Percentiles rank a stretch among this genome's conserved stretches.
Conservation (phyloP, 1,139 yeast species). For the Yamadazyma blattariae region DNA sequence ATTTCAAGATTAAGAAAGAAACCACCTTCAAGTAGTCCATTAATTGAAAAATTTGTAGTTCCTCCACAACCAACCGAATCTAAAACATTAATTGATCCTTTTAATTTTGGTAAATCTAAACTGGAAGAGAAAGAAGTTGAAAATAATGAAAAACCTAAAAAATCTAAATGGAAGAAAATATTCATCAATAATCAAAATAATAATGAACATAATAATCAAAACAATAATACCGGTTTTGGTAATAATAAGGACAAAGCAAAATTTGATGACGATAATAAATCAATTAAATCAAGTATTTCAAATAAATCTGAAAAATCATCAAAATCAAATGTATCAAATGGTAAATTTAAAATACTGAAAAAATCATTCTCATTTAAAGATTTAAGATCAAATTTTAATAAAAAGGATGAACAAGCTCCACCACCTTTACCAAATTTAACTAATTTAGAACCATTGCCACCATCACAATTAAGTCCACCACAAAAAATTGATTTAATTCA, state of each 20-base stretch:
- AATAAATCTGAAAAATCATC: conserved; percentile 7
- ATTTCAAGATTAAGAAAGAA: conserved; percentile 8
- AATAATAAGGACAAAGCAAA: conserved; percentile 4
- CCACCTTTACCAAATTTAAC: conserved; percentile 9
- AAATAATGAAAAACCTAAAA: neutral
- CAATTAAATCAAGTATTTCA: neutral
- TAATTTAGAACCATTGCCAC: conserved; percentile 8
- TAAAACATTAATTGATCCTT: neutral
- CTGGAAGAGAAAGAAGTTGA: neutral
- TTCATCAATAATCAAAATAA: too few species aligned
- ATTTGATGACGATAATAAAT: neutral
- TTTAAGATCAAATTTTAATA: conserved; percentile 12
- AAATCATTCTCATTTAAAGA: conserved; percentile 15
- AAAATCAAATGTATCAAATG: conserved; percentile 4
- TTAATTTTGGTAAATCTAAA: neutral
- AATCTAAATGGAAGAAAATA: too few species aligned
- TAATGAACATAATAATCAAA: too few species aligned
- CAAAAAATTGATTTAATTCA: neutral
- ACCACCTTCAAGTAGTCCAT: conserved; percentile 11
- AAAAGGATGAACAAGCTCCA: conserved; percentile 8
- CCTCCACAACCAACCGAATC: neutral
- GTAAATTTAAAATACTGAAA: conserved; percentile 8
- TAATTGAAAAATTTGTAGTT: conserved; percentile 8
- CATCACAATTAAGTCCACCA: conserved; percentile 1
- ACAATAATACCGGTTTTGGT: conserved; percentile 4